A percentile compares a stretch with the other conserved stretches of the same genome.
phyloP scores from a whole-genome alignment of 495 filamentous ascomycete genomes.

The Physcia stellaris region DNA sequence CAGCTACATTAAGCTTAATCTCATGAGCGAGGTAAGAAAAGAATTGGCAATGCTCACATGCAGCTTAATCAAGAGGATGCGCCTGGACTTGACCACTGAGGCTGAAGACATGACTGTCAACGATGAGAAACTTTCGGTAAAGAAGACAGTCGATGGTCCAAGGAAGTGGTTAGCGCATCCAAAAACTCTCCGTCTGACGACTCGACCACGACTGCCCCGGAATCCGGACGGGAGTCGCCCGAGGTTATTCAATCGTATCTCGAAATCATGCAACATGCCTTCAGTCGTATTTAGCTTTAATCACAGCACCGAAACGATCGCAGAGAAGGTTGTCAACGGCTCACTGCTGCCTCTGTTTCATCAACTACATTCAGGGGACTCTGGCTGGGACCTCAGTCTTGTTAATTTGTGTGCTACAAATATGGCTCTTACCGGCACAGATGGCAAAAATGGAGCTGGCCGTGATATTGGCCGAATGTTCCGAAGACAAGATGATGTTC shows the following conservation, averaged over 20 bases:
- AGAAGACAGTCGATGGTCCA: background rate
- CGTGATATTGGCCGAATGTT: conserved; percentile 60
- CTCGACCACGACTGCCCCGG: conserved; percentile 46
- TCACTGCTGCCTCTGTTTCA: conserved; percentile 54
- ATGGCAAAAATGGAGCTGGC: conserved; percentile 33
- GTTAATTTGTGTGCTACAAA: conserved; percentile 82
- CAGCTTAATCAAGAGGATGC: conserved; percentile 69
- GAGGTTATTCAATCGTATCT: conserved; percentile 48
- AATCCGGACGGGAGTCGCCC: conserved; percentile 36
- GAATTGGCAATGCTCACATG: conserved; percentile 48
- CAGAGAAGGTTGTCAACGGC: conserved; percentile 56
- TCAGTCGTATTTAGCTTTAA: conserved; percentile 52
- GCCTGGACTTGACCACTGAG: conserved; percentile 45
- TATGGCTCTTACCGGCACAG: conserved; percentile 51
- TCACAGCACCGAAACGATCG: conserved; percentile 40
- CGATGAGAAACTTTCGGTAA: background rate
- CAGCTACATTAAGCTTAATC: conserved; percentile 59
- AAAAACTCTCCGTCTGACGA: conserved; percentile 63
- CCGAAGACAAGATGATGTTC: conserved; percentile 45
- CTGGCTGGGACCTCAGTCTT: conserved; percentile 64
- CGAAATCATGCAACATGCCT: conserved; percentile 54
- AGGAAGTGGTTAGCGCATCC: conserved; percentile 53
- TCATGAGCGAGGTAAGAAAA: conserved; percentile 41
- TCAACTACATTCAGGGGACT: conserved; percentile 52
- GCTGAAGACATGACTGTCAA: background rate